Evolutionary conservation across 179 eudicot genomes (phyloP), one percentile per base, ranked within the genome.

Genomic region (Amaranthus tricolor): DNA sequence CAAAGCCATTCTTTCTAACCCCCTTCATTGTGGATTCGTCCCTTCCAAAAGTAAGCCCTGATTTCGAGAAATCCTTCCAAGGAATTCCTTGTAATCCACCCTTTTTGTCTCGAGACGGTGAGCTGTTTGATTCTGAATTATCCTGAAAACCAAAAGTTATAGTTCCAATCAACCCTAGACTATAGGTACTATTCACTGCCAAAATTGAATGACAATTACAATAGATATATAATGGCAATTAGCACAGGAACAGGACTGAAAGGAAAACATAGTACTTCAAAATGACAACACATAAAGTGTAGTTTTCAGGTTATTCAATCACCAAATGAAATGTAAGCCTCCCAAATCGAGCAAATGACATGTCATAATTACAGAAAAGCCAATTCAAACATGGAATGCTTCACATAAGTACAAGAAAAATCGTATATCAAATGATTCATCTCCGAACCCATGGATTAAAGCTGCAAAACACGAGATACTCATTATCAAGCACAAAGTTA

Each of bases 1-100:
- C 89, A 55, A 80, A 56, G 61, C 68, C 75, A 73, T 76, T 84
- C 74, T 76, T 87, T 54, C 70, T 75, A 66, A 79, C 71, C 70
- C 75, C 79, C 74, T 79, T 88, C 83, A 76, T 77, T 8, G 73
- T 48, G 71, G 81, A 58, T 60, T 84, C 94, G 68, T 81, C 90
- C 79, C 85, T 92, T 58, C 85, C 88, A 66, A 88, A 82, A 76
- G 66, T 77, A 81, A 89, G 84, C 59, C 85, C 88, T 64, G 76
- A 87, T 76, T 81, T 83, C 1, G 96, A 83, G 78, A 87, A 89
- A 84, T 91, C 88, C 79, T 89, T 95, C 98, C 94, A 95, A 4
- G 96, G 88, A 64, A 87, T 82, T 72, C 92, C 96, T 81, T 86
- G 81, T 74, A 96, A 68, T 49, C 87, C 85, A 81, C 73, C 72